Base-by-base conservation (phyloP, 257 asterid species). In the Solanum ossicruentum region DNA sequence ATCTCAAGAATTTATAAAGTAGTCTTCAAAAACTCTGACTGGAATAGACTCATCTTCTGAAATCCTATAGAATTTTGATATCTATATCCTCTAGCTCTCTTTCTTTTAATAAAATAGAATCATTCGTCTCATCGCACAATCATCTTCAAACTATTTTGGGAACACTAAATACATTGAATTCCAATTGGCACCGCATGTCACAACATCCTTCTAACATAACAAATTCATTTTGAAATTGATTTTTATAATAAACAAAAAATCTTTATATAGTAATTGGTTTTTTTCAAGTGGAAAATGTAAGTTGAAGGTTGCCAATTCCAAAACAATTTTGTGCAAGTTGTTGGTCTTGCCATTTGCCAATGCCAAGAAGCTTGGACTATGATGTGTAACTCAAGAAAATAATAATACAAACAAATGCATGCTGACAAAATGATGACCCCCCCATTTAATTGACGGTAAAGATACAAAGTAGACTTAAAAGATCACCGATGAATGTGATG, bases 271-370 rank as follows among this genome's bases (percentile, higher is more conserved):
- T 39, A 69, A 69, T 41, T 70, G 78, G 9, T 70, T 32, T 39
- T n/a, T 69, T 63, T 61, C 7, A 17, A 83, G 60, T 75, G 81
- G 56, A 3, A 23, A 15, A 12, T 66, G 5, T 16, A 51, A 49
- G 45, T 28, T 78, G 15, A 78, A 52, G 82, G 83, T 78, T 26
- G 49, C 18, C 45, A 78, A 78, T 78, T 52, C n/a, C 83, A 78
- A 78, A 78, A 78, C 49, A 78, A 78, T 54, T 77, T 78, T 54
- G 82, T 78, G 17, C 28, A 26, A 32, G 65, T 26, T 26, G 61
- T 52, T 78, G 16, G 82, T 51, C 16, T 77, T 78, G 82, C n/a
- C 82, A 78, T 78, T 78, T 78, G 82, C 82, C 82, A 52, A 52
- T 26, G 18, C 65, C 28, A 28, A 52, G 17, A 51, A 23, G 41